Evolutionary conservation across 129 eudicot genomes (phyloP), one percentile per base, ranked within the genome.

Genomic region (Centaurea solstitialis): DNA sequence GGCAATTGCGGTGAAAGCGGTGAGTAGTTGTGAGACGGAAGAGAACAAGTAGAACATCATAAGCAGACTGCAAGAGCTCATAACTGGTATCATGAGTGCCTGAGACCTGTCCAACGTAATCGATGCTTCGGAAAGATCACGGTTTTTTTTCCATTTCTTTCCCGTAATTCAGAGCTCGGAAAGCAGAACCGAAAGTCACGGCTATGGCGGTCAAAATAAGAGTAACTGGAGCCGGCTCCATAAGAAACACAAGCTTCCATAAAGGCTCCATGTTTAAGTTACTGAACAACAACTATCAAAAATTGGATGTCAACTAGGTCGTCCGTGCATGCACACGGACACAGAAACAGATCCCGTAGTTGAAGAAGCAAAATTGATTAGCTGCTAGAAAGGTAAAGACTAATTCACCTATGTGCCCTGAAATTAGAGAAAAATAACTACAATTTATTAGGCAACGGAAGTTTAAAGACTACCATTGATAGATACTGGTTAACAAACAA

Each of bases 11-110:
- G 97, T 92, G 82, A 95, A 92, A 78, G 85, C 97, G 7, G 99
- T 95, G 76, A 95, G 99, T 65, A 95, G 86, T 73, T 92, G 99
- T 66, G 99, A 95, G 73, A 95, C 97, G 4, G 99, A 92, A 68
- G 99, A 92, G 88, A 95, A 95, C 77, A 95, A 75, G 87, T 95
- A 95, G 87, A 95, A 95, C 99, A 95, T 95, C 50, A 88, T 70
- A 39, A 95, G 85, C 81, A 95, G 80, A 89, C 99, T 95, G 85
- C 88, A 89, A 1, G 99, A 95, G 86, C 99, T 92, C 99, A 95
- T 89, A 64, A 95, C 85, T 9, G 99, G 99, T 59, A 95, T 92
- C 99, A 95, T 92, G 39, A 95, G 83, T 7, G 99, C 99, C 79
- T 95, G 99, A 23, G 99, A 95, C 50, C 93, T 87, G 71, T 95